Conservation (phyloP, 805 yeast genomes). For the Brettanomyces nanus region DNA sequence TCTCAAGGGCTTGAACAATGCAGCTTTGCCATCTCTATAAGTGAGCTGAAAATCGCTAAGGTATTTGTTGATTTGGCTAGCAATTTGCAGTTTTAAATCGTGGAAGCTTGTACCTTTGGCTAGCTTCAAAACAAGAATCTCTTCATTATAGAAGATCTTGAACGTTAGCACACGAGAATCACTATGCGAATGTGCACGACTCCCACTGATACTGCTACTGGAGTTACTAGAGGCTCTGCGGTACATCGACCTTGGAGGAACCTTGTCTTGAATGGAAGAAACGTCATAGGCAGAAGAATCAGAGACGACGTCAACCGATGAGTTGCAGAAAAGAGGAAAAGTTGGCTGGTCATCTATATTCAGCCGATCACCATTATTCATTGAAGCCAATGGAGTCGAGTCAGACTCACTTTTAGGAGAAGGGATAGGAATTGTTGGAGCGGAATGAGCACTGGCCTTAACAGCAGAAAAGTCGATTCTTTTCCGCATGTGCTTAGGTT, state of each 20-base stretch:
- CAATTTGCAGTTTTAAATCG: neutral
- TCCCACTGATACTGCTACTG: neutral
- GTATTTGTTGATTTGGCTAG: neutral
- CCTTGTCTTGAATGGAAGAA: neutral
- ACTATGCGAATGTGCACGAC: neutral
- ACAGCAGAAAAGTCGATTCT: neutral
- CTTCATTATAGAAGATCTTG: neutral
- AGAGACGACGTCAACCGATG: neutral
- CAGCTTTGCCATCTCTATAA: neutral
- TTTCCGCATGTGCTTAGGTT: slow-evolving; percentile 4
- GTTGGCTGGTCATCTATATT: slow-evolving; percentile 2
- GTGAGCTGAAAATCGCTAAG: neutral
- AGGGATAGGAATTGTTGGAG: neutral
- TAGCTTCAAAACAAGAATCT: neutral
- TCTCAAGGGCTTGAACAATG: slow-evolving; percentile 1
- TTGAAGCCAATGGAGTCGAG: neutral
- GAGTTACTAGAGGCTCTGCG: neutral
- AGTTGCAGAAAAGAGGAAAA: neutral
- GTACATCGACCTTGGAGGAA: neutral
- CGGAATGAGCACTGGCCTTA: neutral
- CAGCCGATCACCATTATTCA: neutral
- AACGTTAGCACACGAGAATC: neutral
- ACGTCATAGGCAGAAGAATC: neutral
- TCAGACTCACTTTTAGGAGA: neutral
- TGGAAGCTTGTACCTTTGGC: neutral